A percentile compares a stretch with the other conserved stretches of the same genome.
These are phyloP conservation scores for Candida tibetensis DNA, from an alignment of 805 yeast genomes.

Conservation along the genomic window DNA sequence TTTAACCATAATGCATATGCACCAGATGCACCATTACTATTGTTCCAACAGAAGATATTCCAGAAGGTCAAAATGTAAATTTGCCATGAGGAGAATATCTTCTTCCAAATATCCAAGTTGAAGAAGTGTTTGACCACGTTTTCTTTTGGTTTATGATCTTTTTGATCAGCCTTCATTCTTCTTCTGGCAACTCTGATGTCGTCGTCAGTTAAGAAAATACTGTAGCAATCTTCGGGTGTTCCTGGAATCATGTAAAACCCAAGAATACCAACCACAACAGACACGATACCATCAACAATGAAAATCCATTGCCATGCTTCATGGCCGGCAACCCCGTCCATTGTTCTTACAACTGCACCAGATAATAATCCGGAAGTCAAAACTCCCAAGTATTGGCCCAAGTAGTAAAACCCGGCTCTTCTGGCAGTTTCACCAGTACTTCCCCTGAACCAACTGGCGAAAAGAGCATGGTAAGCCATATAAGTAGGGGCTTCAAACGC, in stretches of 20 bases:
- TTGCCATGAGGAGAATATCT: conserved; percentile 55
- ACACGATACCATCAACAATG: conserved; percentile 60
- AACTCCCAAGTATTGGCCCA: conserved; percentile 62
- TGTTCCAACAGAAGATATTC: conserved; percentile 62
- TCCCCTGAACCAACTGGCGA: conserved; percentile 18
- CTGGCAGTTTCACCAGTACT: conserved; percentile 50
- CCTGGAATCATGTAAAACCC: conserved; percentile 63
- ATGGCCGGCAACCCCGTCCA: conserved; percentile 52
- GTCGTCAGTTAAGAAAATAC: conserved; percentile 33
- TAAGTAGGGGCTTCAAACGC: conserved; percentile 64
- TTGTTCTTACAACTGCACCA: conserved; percentile 46
- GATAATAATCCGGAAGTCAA: conserved; percentile 63
- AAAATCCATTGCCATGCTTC: conserved; percentile 76
- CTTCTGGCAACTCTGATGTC: conserved; percentile 33
- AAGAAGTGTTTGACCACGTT: conserved; percentile 33
- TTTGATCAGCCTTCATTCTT: conserved; percentile 16
- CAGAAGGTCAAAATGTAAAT: conserved; percentile 54
- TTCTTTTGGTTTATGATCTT: conserved; percentile 14
- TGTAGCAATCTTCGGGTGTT: conserved; percentile 50
- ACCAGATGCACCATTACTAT: conserved; percentile 47
- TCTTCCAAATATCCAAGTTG: conserved; percentile 48
- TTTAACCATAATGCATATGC: conserved; percentile 55
- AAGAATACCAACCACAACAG: conserved; percentile 54
- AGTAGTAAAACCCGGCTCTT: conserved; percentile 59
- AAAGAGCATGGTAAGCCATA: conserved; percentile 38